Evolutionary conservation across 352 stramenopile species (phyloP).

Genomic region (Globisporangium viniferum): DNA sequence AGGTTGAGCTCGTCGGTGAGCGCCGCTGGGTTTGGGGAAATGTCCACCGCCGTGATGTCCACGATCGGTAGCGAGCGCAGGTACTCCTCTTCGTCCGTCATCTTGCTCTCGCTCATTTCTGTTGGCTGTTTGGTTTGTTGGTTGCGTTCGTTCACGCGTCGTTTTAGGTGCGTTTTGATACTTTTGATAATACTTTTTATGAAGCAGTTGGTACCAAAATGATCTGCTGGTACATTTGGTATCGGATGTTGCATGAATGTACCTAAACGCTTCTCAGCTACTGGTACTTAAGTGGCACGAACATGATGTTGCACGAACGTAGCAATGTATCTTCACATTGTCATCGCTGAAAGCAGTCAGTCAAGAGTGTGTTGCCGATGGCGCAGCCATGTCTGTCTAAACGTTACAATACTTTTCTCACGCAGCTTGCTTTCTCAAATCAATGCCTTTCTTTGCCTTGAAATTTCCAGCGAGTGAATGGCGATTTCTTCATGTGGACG

Average conservation of each 20-base stretch:
- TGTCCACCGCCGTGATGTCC: slow-evolving; percentile 70
- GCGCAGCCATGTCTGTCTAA: no score
- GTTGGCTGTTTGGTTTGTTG: slow-evolving; percentile 6
- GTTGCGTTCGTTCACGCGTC: background rate
- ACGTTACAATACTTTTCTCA: no score
- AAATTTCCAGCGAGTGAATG: no score
- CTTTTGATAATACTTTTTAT: no score
- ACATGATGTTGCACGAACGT: background rate
- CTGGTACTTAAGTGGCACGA: no score
- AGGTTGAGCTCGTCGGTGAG: slow-evolving; percentile 77
- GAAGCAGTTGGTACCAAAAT: no score
- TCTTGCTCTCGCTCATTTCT: slow-evolving; percentile 78
- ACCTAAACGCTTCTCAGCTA: background rate
- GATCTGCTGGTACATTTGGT: background rate
- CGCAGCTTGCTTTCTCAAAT: no score
- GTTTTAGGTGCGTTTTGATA: background rate
- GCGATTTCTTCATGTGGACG: no score
- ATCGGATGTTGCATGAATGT: background rate
- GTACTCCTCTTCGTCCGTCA: slow-evolving; percentile 34
- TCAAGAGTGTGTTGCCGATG: no score
- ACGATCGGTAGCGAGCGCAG: slow-evolving; percentile 50
- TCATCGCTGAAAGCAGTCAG: no score
- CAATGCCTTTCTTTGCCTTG: no score
- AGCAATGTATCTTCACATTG: no score
- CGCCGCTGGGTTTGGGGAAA: slow-evolving; percentile 77